phyloP scores from a whole-genome alignment of 129 eudicot genomes.

The sunflower (Helianthus annuus) region DNA sequence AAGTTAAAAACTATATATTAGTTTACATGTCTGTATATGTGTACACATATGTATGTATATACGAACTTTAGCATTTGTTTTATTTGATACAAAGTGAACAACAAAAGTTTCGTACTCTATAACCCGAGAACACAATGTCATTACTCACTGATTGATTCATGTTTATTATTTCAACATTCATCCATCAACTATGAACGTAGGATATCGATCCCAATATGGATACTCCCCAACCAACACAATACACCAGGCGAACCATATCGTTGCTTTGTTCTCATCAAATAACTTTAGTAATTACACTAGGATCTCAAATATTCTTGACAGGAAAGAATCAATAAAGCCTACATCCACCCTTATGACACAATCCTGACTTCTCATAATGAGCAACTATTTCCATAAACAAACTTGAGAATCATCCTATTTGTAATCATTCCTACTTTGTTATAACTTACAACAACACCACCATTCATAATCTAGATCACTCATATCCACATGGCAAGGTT shows the following conservation, averaged over 20 bases:
- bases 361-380: slow-evolving; percentile 19
- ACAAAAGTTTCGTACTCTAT: too few relatives aligned
- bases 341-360: slow-evolving; percentile 24
- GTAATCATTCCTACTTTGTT: slow-evolving; percentile 1
- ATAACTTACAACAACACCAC: too few relatives aligned
- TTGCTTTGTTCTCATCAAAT: not conserved
- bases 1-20: too few relatives aligned
- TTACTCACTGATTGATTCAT: not conserved
- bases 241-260: not conserved
- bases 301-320: not conserved
- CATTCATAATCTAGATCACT: slow-evolving; percentile 13
- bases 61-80: too few relatives aligned
- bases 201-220: not conserved
- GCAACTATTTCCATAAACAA: slow-evolving; percentile 19
- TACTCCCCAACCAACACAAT: not conserved
- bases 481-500: not conserved
- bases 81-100: too few relatives aligned
- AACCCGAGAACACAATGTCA: not conserved
- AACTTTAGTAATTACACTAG: not conserved
- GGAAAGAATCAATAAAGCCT: not conserved
- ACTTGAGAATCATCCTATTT: slow-evolving; percentile 3
- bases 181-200: too few relatives aligned
- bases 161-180: too few relatives aligned
- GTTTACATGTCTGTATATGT: too few relatives aligned
- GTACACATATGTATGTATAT: too few relatives aligned